phyloP scores from a whole-genome alignment of 768 basidiomycete species.

The Kwoniella pini region DNA sequence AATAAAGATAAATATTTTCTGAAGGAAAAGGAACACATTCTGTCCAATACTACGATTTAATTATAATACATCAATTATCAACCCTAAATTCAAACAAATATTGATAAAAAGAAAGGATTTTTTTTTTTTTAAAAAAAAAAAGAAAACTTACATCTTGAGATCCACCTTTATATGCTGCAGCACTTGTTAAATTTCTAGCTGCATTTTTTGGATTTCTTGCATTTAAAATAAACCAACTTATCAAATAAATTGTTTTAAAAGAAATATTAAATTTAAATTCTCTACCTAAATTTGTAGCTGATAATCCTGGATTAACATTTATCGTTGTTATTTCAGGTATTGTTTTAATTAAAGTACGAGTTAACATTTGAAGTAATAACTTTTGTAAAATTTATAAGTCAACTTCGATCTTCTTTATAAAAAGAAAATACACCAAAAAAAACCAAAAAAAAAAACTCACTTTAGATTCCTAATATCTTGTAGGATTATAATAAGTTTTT shows the following conservation, averaged over 20 bases:
- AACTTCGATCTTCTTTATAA: too few species aligned
- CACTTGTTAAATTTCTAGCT: slow-evolving; percentile 17
- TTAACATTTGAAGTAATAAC: slow-evolving; percentile 21
- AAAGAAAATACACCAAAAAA: too few species aligned
- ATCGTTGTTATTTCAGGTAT: slow-evolving; percentile 10
- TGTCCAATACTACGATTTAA: slow-evolving; percentile 21
- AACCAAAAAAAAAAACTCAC: too few species aligned
- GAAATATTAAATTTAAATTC: slow-evolving; percentile 6
- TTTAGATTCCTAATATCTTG: slow-evolving; percentile 24
- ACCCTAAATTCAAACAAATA: not conserved
- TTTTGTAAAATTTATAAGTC: not conserved
- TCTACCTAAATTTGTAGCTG: slow-evolving; percentile 20
- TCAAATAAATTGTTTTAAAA: not conserved
- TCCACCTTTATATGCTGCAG: slow-evolving; percentile 3
- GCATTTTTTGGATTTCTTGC: slow-evolving; percentile 10
- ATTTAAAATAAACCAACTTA: not conserved
- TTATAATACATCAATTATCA: not conserved
- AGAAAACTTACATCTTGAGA: slow-evolving; percentile 16
- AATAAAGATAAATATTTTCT: slow-evolving; percentile 11
- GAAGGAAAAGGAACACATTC: slow-evolving; percentile 14
- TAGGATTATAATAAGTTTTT: slow-evolving; percentile 8
- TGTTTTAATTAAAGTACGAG: slow-evolving; percentile 7
- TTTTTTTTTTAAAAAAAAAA: too few species aligned
- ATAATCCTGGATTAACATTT: slow-evolving; percentile 17
- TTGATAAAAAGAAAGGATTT: not conserved